Conservation (phyloP, 2,329 filamentous ascomycete species). For the Phoma sp. region DNA sequence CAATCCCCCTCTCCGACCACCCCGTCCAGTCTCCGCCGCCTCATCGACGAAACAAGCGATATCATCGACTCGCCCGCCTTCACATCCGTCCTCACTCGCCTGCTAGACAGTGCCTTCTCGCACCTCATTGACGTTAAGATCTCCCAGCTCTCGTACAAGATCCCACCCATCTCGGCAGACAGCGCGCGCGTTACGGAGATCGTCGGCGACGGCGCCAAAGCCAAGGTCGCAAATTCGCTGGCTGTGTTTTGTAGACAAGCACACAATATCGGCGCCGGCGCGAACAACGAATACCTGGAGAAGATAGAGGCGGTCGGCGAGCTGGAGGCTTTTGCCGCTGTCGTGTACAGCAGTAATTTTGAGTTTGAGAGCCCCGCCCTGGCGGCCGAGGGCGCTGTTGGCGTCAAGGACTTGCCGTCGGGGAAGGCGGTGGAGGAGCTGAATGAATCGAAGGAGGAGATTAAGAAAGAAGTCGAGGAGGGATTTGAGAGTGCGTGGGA, state of each 20-base stretch:
- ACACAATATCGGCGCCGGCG: slow-evolving; percentile 77
- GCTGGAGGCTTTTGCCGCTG: slow-evolving; percentile 82
- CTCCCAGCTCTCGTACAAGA: slow-evolving; percentile 77
- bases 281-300: slow-evolving; percentile 57
- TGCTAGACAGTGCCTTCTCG: slow-evolving; percentile 88
- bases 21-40: slow-evolving; percentile 71
- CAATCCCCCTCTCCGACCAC: slow-evolving; percentile 47
- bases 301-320: slow-evolving; percentile 79
- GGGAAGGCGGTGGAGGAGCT: slow-evolving; percentile 55
- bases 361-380: slow-evolving; percentile 57
- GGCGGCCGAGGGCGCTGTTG: slow-evolving; percentile 19
- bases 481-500: slow-evolving; percentile 75
- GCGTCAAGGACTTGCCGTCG: background rate
- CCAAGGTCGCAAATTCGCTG: slow-evolving; percentile 86
- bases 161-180: slow-evolving; percentile 53
- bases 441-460: slow-evolving; percentile 56
- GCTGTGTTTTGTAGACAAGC: slow-evolving; percentile 91
- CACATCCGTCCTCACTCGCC: slow-evolving; percentile 79
- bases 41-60: slow-evolving; percentile 95
- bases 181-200: slow-evolving; percentile 59
- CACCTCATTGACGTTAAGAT: slow-evolving; percentile 84
- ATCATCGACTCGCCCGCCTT: slow-evolving; percentile 94
- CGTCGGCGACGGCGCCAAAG: slow-evolving; percentile 58
- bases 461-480: slow-evolving; percentile 49
- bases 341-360: slow-evolving; percentile 86